phyloP scores from a whole-genome alignment of 306 rosid genomes.

The Canavalia gladiata region DNA sequence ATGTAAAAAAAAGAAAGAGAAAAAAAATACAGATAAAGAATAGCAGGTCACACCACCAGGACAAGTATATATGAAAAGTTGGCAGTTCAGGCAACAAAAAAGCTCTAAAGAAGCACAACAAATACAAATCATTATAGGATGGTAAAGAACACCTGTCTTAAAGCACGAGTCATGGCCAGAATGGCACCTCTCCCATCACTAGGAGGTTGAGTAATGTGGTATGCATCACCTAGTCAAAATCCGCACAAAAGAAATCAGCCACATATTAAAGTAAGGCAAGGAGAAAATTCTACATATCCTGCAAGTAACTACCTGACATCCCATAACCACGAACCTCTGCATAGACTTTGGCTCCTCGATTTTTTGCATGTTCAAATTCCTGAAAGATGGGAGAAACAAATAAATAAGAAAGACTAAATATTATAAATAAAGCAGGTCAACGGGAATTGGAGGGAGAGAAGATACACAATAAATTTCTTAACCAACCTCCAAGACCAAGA shows the following conservation, averaged over 20 bases:
- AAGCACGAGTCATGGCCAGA: slow-evolving; percentile 88
- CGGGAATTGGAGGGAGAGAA: slow-evolving; percentile 21
- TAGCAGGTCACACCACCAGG: neutral
- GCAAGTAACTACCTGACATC: slow-evolving; percentile 75
- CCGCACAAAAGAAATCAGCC: slow-evolving; percentile 46
- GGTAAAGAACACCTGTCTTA: slow-evolving; percentile 71
- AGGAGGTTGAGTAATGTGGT: slow-evolving; percentile 96
- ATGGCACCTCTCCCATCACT: slow-evolving; percentile 90
- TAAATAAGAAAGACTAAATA: slow-evolving; percentile 33
- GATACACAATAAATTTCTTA: slow-evolving; percentile 29
- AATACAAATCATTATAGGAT: slow-evolving; percentile 17
- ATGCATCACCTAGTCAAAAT: slow-evolving; percentile 77
- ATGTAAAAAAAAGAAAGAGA: neutral
- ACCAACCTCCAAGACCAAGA: slow-evolving; percentile 93
- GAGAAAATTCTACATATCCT: slow-evolving; percentile 39
- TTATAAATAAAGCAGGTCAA: slow-evolving; percentile 34
- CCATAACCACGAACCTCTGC: slow-evolving; percentile 97
- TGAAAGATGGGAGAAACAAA: slow-evolving; percentile 49
- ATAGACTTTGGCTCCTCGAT: slow-evolving; percentile 86
- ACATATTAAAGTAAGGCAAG: slow-evolving; percentile 16
- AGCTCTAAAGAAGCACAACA: slow-evolving; percentile 16
- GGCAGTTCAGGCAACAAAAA: slow-evolving; percentile 40
- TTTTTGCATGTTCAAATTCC: slow-evolving; percentile 93
- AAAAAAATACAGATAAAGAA: neutral
- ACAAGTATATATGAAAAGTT: slow-evolving; percentile 29